Evolutionary conservation across 768 basidiomycete species (phyloP).

Genomic region (Boletus vermiculosoides): DNA sequence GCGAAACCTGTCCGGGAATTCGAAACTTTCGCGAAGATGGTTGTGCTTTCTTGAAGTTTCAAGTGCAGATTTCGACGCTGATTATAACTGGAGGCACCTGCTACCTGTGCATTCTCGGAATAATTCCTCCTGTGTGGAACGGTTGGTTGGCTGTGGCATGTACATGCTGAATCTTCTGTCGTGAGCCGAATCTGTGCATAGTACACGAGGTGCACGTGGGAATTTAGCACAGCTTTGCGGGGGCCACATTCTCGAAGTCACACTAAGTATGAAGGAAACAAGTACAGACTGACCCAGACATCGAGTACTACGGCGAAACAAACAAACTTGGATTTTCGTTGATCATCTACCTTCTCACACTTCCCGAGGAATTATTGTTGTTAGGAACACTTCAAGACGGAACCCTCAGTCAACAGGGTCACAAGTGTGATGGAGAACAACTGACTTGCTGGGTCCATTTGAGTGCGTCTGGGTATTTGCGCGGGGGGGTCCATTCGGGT

Average conservation of each 20-base stretch:
- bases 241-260: not conserved
- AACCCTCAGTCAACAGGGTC: not conserved
- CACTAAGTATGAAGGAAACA: not conserved
- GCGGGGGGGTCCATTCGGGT: no score
- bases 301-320: not conserved
- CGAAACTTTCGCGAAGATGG: not conserved
- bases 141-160: not conserved
- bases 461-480: no score
- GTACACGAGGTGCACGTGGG: not conserved
- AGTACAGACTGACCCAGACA: not conserved
- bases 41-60: not conserved
- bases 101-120: not conserved
- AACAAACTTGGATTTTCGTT: not conserved
- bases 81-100: not conserved
- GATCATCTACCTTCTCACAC: not conserved
- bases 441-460: not conserved
- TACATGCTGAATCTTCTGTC: not conserved
- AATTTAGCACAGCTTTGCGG: slow-evolving; percentile 2
- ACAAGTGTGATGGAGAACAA: not conserved
- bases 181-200: not conserved
- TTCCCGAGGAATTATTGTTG: accelerated
- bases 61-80: not conserved
- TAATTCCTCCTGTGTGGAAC: not conserved
- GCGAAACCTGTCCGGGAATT: not conserved
- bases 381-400: not conserved